Evolutionary conservation across 1,139 yeast genomes (phyloP), one percentile per base, ranked within the genome.

Genomic region (Taphrina populina): DNA sequence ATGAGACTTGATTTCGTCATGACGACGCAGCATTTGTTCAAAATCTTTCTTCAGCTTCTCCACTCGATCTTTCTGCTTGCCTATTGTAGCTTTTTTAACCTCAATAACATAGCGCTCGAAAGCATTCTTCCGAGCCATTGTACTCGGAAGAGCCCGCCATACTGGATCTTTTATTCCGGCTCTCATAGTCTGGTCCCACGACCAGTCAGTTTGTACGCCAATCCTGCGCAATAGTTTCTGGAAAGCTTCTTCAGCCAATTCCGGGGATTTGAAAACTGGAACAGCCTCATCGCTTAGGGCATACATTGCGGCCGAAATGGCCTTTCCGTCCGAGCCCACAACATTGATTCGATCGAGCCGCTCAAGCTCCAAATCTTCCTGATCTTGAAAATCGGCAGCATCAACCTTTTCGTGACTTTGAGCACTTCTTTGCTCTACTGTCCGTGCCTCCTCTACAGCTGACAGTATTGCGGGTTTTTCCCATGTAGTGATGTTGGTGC

Each of bases 401-500:
- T 49, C 46, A 13, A 17, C 27, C n/a, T 30, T 17, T 20, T 30
- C n/a, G 35, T 29, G 19, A 17, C 19, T 40, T 11, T 30, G 46
- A n/a, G 20, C 24, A 17, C 20, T 13, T 7, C 13, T 15, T 15
- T 26, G 32, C 11, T 13, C 34, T 10, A 34, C 43, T 7, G 37
- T 21, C 6, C 27, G 26, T n/a, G 19, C 37, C 5, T 46, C 57
- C 20, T 37, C 61, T 33, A 51, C 58, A 4, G 59, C 59, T n/a
- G 10, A 15, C 13, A 41, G 20, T 4, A 21, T 44, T 4, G 24
- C 49, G 0, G 96, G 96, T 20, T 78, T 68, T 23, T 82, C 87
- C 96, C 96, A 90, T 0, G 84, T 82, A 10, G 95, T 83, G 64
- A 82, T 82, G 2, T 80, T 78, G 0, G 90, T 79, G 17, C 69